Evolutionary conservation across 192 early-diverging fungal genomes (phyloP).

Genomic region (Endogone sp.): DNA sequence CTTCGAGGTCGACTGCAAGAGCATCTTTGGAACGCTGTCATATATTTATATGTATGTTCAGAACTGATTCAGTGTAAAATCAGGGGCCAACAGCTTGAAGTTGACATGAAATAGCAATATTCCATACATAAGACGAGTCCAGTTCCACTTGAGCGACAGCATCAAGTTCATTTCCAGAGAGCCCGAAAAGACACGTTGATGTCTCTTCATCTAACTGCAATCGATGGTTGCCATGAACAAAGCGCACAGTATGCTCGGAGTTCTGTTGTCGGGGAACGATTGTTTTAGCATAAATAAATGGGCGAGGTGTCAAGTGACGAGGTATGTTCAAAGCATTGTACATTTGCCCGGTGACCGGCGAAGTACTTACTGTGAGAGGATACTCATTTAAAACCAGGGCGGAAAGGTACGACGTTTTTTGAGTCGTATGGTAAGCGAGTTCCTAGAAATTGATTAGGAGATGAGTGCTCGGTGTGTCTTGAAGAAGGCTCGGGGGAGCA

Average conservation of each 20-base stretch:
- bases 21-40: not conserved
- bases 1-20: not conserved
- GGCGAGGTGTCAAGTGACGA: no score
- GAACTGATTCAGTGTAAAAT: no score
- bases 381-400: not conserved
- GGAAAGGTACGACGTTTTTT: not conserved
- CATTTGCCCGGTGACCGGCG: no score
- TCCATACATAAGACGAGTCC: not conserved
- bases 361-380: no score
- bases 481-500: no score
- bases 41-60: no score
- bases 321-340: no score
- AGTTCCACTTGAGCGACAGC: not conserved
- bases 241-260: not conserved
- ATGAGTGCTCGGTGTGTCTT: not conserved
- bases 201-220: not conserved
- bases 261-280: not conserved
- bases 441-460: not conserved
- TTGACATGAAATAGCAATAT: no score
- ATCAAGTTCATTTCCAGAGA: not conserved
- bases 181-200: not conserved
- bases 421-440: not conserved
- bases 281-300: no score
- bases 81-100: no score
- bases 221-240: not conserved